These are phyloP conservation scores for Fusarium tricinctum DNA, from an alignment of 2,329 filamentous ascomycete species.

Conservation along the genomic window DNA sequence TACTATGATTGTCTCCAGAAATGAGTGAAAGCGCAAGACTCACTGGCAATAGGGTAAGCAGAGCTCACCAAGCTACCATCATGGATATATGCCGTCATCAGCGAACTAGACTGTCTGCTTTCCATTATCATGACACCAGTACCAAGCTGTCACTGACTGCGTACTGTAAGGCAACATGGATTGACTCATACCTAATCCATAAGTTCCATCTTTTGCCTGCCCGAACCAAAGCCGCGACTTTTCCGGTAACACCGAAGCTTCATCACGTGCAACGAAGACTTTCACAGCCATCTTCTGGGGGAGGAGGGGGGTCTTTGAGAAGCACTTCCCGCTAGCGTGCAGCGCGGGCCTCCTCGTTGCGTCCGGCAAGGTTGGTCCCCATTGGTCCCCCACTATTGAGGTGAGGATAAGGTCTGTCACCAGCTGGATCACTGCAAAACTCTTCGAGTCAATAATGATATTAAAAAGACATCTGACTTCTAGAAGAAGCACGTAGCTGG, in stretches of 20 bases:
- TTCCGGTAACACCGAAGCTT: constrained; percentile 31
- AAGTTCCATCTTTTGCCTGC: constrained; percentile 1
- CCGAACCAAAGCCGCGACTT: constrained; percentile 27
- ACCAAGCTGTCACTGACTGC: not conserved
- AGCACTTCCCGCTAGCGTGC: constrained; percentile 16
- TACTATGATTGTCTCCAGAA: not conserved
- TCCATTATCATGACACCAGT: constrained; percentile 7
- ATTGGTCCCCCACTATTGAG: constrained; percentile 30
- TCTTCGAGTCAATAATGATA: not conserved
- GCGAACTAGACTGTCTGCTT: not conserved
- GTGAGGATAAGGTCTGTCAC: not conserved
- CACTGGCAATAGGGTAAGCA: not conserved
- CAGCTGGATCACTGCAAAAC: not conserved
- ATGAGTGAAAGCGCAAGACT: not conserved
- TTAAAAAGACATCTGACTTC: not conserved
- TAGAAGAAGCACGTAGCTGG: not conserved
- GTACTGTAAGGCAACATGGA: not conserved
- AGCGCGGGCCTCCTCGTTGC: constrained; percentile 31
- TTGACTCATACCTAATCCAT: constrained; percentile 2
- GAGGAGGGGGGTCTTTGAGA: constrained; percentile 10
- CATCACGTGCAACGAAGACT: constrained; percentile 37
- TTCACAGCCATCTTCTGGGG: constrained; percentile 33
- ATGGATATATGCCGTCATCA: constrained; percentile 17
- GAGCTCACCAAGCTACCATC: not conserved
- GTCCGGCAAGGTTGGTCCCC: constrained; percentile 21